Evolutionary conservation across 1,284 basidiomycete species (phyloP).

Genomic region (Neolentinus lepideus): DNA sequence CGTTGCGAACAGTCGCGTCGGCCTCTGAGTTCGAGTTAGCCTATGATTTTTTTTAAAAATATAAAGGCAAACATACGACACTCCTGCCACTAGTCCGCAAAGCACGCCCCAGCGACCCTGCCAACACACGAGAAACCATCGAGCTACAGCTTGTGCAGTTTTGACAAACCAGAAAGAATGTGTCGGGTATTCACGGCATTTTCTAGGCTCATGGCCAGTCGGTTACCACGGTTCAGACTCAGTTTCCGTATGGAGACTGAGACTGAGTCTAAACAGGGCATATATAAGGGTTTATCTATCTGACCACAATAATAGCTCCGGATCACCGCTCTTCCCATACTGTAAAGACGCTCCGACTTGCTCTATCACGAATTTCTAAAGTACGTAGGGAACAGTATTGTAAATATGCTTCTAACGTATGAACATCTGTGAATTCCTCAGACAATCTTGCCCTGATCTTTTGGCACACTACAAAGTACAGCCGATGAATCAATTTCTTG

Average conservation of each 20-base stretch:
- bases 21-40: slow-evolving; percentile 4
- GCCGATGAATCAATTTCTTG: no score
- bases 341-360: no score
- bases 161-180: not conserved
- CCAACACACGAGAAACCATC: slow-evolving; percentile 2
- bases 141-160: slow-evolving; percentile 1
- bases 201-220: not conserved
- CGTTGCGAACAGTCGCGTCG: slow-evolving; percentile 61
- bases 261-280: not conserved
- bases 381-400: no score
- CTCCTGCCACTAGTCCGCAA: not conserved
- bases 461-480: no score
- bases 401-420: no score
- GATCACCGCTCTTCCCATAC: no score
- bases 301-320: no score
- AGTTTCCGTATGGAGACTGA: not conserved
- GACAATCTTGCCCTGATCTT: no score
- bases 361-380: no score
- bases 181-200: not conserved
- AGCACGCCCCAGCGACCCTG: slow-evolving; percentile 1
- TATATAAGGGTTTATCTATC: not conserved
- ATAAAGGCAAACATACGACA: not conserved
- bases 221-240: not conserved
- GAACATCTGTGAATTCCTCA: no score
- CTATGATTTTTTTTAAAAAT: not conserved